Conservation (phyloP, 2,329 filamentous ascomycete species). For the Penicillium sp. region DNA sequence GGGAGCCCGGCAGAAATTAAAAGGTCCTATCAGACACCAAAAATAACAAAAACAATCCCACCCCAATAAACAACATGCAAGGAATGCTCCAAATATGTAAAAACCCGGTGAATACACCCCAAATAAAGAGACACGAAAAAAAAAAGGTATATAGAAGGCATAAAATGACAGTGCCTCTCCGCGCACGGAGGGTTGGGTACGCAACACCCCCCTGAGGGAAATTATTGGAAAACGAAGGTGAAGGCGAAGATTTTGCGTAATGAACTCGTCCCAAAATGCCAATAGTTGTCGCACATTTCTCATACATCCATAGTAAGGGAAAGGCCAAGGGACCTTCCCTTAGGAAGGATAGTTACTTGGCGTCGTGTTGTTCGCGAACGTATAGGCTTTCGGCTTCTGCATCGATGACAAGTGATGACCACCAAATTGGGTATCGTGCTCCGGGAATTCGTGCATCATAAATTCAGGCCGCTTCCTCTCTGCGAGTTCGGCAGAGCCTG, state of each 20-base stretch:
- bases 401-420: conserved; percentile 40
- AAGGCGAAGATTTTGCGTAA: conserved; percentile 14
- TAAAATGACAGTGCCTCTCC: conserved; percentile 21
- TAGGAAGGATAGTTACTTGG: conserved; percentile 39
- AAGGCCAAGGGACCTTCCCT: conserved; percentile 15
- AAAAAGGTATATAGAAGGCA: conserved; percentile 19
- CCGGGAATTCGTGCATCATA: conserved; percentile 45
- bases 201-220: conserved; percentile 7
- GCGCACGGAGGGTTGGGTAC: conserved; percentile 11
- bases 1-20: conserved; percentile 20
- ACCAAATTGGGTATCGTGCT: conserved; percentile 42
- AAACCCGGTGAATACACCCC: conserved; percentile 19
- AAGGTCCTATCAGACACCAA: conserved; percentile 24
- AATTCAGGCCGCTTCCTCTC: conserved; percentile 41
- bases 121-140: conserved; percentile 22
- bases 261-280: conserved; percentile 19
- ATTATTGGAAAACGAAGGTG: conserved; percentile 2
- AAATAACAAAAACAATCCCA: conserved; percentile 19
- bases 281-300: conserved; percentile 25
- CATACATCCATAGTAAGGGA: conserved; percentile 22
- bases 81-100: conserved; percentile 27
- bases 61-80: conserved; percentile 26
- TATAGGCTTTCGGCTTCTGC: conserved; percentile 44
- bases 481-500: conserved; percentile 20
- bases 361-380: conserved; percentile 43